These are phyloP conservation scores for Leptodontidium sp. DNA, from an alignment of 2,329 filamentous ascomycete species.

Conservation along the genomic window DNA sequence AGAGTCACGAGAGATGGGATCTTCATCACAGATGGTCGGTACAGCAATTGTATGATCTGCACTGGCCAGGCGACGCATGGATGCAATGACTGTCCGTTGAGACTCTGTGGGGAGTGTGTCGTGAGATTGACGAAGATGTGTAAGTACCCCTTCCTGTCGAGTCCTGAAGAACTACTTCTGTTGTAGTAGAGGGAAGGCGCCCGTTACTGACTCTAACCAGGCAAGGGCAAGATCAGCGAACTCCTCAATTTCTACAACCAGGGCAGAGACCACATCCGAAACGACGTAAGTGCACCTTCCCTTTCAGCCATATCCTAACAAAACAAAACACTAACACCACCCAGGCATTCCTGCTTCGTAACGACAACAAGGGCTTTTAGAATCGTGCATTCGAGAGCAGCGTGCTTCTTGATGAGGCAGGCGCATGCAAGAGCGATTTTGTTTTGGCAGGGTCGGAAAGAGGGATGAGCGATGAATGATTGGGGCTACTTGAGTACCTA, in stretches of 20 bases:
- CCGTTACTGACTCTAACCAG: slow-evolving; percentile 17
- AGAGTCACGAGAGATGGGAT: not conserved
- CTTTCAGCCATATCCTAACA: not conserved
- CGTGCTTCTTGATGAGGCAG: not conserved
- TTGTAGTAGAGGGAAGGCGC: not conserved
- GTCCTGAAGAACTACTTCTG: not conserved
- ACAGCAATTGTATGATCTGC: slow-evolving; percentile 35
- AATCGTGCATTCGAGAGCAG: not conserved
- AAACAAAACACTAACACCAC: not conserved
- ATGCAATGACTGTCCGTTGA: slow-evolving; percentile 31
- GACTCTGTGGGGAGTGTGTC: slow-evolving; percentile 30
- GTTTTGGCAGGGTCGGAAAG: not conserved
- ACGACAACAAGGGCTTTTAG: slow-evolving; percentile 27
- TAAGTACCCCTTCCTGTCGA: not conserved
- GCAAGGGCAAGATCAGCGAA: slow-evolving; percentile 29
- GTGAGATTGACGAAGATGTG: slow-evolving; percentile 19
- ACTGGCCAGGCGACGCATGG: slow-evolving; percentile 8
- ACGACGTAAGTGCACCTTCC: slow-evolving; percentile 31
- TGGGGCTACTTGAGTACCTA: not conserved
- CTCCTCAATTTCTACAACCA: slow-evolving; percentile 20
- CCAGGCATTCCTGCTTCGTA: slow-evolving; percentile 30
- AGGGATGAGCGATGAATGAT: not conserved
- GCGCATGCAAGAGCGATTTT: not conserved
- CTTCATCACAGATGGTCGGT: slow-evolving; percentile 1
- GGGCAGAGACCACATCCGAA: slow-evolving; percentile 26